These are phyloP conservation scores for Dactylellina parvicollis DNA, from an alignment of 2,329 filamentous ascomycete species.

Conservation along the genomic window DNA sequence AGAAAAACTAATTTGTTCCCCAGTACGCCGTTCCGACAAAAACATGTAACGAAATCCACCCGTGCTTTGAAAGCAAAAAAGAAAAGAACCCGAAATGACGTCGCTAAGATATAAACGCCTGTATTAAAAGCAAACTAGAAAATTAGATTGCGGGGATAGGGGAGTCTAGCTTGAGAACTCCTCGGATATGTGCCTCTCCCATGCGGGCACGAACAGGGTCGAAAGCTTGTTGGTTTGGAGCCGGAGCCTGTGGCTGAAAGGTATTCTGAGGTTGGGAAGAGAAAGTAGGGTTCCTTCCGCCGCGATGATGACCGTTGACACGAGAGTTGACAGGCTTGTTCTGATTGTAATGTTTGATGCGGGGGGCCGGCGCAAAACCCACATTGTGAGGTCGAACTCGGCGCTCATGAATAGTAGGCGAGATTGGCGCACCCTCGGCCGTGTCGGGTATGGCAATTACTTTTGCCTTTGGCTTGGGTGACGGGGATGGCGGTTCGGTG, in stretches of 20 bases:
- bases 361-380: constrained; percentile 46
- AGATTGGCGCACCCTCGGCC: constrained; percentile 20
- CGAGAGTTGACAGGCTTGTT: constrained; percentile 48
- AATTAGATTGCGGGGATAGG: constrained; percentile 49
- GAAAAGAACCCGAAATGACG: constrained; percentile 8
- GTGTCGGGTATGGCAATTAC: constrained; percentile 6
- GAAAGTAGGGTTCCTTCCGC: constrained; percentile 25
- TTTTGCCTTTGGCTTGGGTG: constrained; percentile 31
- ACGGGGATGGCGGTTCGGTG: constrained; percentile 31
- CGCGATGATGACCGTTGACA: constrained; percentile 42
- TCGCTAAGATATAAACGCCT: constrained; percentile 49
- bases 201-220: constrained; percentile 42
- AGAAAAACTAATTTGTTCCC: constrained; percentile 28
- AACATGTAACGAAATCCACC: constrained; percentile 29
- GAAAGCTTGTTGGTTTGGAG: constrained; percentile 13
- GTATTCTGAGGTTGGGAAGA: constrained; percentile 20
- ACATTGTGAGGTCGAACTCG: constrained; percentile 42
- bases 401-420: constrained; percentile 48
- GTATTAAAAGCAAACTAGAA: constrained; percentile 16
- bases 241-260: constrained; percentile 12
- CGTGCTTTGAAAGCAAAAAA: constrained; percentile 15
- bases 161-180: constrained; percentile 46
- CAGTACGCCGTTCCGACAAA: constrained; percentile 30
- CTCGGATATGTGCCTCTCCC: constrained; percentile 48
- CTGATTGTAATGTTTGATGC: constrained; percentile 47